Evolutionary conservation across 2,329 filamentous ascomycete genomes (phyloP).

Genomic region (Xylariaceae sp.): DNA sequence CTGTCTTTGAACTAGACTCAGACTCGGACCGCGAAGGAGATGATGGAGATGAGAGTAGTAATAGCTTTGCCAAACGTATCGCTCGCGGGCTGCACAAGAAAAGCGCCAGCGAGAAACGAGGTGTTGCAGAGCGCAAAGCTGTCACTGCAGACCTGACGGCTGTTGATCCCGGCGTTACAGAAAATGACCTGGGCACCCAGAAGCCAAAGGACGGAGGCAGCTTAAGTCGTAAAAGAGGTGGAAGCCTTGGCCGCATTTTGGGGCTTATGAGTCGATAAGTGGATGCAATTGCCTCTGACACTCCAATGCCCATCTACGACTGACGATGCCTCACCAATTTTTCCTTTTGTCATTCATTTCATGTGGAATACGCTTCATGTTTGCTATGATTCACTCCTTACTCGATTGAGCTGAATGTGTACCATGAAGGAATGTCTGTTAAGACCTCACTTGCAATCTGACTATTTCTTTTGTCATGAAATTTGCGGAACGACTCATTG

Average conservation of each 20-base stretch:
- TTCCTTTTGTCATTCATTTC: not conserved
- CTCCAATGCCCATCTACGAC: not conserved
- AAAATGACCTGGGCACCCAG: not conserved
- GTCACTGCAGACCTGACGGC: not conserved
- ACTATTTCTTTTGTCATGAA: too few species aligned
- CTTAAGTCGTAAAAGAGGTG: slow-evolving; percentile 19
- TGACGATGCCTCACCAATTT: not conserved
- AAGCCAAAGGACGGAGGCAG: slow-evolving; percentile 1
- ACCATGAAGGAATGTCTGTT: too few species aligned
- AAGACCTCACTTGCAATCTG: too few species aligned
- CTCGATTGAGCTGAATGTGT: too few species aligned
- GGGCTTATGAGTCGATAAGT: slow-evolving; percentile 18
- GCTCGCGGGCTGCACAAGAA: slow-evolving; percentile 42
- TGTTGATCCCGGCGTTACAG: not conserved
- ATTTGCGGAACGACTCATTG: too few species aligned
- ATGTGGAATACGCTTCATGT: not conserved
- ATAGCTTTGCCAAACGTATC: slow-evolving; percentile 34
- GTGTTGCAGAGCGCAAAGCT: slow-evolving; percentile 12
- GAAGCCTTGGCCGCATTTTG: slow-evolving; percentile 24
- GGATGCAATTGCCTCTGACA: not conserved
- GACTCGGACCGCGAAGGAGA: slow-evolving; percentile 36
- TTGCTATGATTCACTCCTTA: not conserved
- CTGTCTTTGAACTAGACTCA: slow-evolving; percentile 48
- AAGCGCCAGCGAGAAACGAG: slow-evolving; percentile 26
- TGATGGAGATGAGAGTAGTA: slow-evolving; percentile 11